Conservation (phyloP, 768 basidiomycete species). For the Pluteus cervinus region DNA sequence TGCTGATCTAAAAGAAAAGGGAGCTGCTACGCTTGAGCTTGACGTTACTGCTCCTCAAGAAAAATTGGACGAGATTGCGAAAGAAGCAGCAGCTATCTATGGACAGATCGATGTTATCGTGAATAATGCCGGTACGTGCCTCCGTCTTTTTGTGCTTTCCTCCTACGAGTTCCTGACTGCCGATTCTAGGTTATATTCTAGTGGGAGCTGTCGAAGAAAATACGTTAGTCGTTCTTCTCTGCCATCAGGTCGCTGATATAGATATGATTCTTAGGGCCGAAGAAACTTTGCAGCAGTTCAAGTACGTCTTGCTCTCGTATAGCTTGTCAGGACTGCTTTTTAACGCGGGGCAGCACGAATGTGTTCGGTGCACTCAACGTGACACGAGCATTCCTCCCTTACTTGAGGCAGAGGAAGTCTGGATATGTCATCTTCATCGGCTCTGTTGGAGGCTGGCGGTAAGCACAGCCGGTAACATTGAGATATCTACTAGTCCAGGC, state of each 20-base stretch:
- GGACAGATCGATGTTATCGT: slow-evolving; percentile 36
- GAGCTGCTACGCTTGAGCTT: too few species aligned
- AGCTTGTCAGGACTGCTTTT: not conserved
- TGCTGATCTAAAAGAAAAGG: slow-evolving; percentile 18
- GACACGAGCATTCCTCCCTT: slow-evolving; percentile 39
- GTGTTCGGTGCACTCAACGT: slow-evolving; percentile 40
- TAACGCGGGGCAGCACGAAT: slow-evolving; percentile 28
- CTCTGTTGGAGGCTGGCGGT: slow-evolving; percentile 36
- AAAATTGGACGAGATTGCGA: slow-evolving; percentile 24
- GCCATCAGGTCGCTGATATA: not conserved
- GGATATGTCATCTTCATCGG: slow-evolving; percentile 40
- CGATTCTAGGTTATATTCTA: slow-evolving; percentile 33
- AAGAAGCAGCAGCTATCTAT: slow-evolving; percentile 22
- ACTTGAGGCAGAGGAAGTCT: slow-evolving; percentile 34
- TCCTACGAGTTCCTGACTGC: too few species aligned
- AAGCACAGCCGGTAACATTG: slow-evolving; percentile 4
- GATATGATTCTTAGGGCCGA: slow-evolving; percentile 24
- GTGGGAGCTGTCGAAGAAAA: slow-evolving; percentile 27
- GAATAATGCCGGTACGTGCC: slow-evolving; percentile 43
- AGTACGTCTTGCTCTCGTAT: slow-evolving; percentile 19
- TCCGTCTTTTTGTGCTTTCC: too few species aligned
- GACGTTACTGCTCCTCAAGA: too few species aligned
- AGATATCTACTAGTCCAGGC: not conserved
- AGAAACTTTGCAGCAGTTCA: slow-evolving; percentile 30
- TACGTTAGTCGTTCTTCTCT: slow-evolving; percentile 15